Conservation (phyloP, 805 yeast genomes). For the Yarrowia porcina region DNA sequence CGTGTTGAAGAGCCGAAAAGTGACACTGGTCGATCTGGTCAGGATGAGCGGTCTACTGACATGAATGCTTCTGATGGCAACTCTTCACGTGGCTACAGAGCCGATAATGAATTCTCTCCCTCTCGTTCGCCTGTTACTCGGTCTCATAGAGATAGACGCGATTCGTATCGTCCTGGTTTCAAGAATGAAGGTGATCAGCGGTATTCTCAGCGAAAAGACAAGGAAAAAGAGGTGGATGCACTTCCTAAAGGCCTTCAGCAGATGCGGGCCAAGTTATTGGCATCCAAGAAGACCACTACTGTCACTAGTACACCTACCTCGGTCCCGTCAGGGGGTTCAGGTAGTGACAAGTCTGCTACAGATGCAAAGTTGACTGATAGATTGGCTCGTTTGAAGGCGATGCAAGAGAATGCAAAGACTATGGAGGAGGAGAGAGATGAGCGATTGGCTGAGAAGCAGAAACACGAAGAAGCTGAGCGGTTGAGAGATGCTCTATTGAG, state of each 20-base stretch:
- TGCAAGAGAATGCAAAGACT: slow-evolving; percentile 30
- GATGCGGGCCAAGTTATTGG: slow-evolving; percentile 1
- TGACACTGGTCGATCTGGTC: neutral
- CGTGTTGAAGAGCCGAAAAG: neutral
- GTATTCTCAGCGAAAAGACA: neutral
- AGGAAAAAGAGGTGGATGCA: neutral
- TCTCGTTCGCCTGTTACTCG: neutral
- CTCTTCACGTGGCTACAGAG: neutral
- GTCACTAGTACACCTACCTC: neutral
- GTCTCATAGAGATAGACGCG: neutral
- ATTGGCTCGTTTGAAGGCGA: slow-evolving; percentile 27
- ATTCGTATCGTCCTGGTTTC: neutral
- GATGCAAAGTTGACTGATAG: slow-evolving; percentile 16
- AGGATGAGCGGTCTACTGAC: neutral
- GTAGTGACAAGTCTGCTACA: neutral
- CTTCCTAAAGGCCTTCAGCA: neutral
- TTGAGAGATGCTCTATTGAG: neutral
- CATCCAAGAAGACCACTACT: neutral
- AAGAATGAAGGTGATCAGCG: neutral
- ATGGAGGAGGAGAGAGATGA: slow-evolving; percentile 27
- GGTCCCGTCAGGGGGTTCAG: neutral
- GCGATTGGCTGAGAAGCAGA: slow-evolving; percentile 6
- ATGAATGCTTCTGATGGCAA: neutral
- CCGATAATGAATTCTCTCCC: neutral
- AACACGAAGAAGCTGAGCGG: neutral